Evolutionary conservation across 2,329 filamentous ascomycete species (phyloP).

Genomic region (Pseudocercospora fuligena): DNA sequence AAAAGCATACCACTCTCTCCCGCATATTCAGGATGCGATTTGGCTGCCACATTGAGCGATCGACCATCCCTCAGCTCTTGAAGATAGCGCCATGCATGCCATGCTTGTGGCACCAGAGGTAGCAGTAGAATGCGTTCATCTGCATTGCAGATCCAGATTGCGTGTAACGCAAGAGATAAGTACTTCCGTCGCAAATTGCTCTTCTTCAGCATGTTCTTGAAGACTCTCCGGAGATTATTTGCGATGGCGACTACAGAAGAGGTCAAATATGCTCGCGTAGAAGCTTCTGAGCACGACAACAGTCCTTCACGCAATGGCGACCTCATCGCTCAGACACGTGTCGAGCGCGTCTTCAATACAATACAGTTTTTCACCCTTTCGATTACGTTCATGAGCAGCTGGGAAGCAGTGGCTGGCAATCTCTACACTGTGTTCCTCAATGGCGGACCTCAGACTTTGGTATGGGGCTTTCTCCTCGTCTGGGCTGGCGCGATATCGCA

Average conservation of each 20-base stretch:
- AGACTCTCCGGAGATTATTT: background rate
- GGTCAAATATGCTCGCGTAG: constrained; percentile 14
- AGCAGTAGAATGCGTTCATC: background rate
- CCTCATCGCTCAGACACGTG: constrained; percentile 22
- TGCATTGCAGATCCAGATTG: background rate
- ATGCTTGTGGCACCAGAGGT: background rate
- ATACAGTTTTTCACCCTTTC: constrained; percentile 34
- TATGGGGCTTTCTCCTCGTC: constrained; percentile 35
- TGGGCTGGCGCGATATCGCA: constrained; percentile 32
- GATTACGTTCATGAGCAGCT: constrained; percentile 34
- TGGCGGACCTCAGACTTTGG: constrained; percentile 33
- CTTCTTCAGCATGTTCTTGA: background rate
- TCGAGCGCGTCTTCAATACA: constrained; percentile 33
- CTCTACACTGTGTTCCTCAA: constrained; percentile 32
- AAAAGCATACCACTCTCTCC: too few relatives aligned
- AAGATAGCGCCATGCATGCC: background rate
- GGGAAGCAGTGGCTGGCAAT: constrained; percentile 35
- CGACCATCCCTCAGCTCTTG: background rate
- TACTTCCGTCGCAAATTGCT: background rate
- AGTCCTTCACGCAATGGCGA: constrained; percentile 13
- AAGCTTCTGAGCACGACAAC: constrained; percentile 2
- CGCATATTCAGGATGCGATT: background rate
- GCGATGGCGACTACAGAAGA: constrained; percentile 5
- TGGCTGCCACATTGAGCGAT: background rate
- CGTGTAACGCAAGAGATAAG: background rate